Evolutionary conservation across 305 asterid species (phyloP).

Genomic region (Fraxinus latifolia): DNA sequence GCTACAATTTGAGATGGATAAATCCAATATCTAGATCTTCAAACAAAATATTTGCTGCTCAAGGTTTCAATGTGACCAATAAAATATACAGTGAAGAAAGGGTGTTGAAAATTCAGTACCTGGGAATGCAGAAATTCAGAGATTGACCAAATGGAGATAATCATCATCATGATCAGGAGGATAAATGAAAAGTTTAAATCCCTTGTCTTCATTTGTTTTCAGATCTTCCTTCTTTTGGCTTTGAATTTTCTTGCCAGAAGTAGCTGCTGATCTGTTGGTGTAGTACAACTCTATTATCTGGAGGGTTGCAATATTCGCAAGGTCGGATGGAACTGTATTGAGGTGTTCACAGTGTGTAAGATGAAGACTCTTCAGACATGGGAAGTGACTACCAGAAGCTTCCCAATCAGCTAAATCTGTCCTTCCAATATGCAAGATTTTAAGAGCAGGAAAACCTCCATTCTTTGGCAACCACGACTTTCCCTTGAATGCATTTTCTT

Average conservation of each 20-base stretch:
- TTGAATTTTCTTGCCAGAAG: not conserved
- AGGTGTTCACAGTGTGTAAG: not conserved
- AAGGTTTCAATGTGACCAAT: not conserved
- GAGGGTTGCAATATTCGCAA: not conserved
- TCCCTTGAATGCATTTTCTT: not conserved
- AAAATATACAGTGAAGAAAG: not conserved
- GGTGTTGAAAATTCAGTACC: not conserved
- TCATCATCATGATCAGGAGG: not conserved
- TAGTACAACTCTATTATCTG: not conserved
- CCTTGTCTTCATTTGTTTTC: not conserved
- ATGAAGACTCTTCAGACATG: not conserved
- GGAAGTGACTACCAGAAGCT: not conserved
- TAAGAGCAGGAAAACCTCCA: not conserved
- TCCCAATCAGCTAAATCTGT: not conserved
- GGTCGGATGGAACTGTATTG: not conserved
- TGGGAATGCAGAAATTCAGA: not conserved
- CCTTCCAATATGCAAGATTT: not conserved
- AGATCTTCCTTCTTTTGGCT: not conserved
- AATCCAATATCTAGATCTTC: not conserved
- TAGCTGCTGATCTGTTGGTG: not conserved
- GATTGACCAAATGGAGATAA: not conserved
- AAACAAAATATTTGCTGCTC: not conserved
- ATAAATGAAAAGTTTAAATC: not conserved
- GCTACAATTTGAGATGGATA: not conserved
- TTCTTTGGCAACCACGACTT: not conserved